Base-by-base conservation (phyloP, 2,329 filamentous ascomycete genomes). In the Helotiales sp. region DNA sequence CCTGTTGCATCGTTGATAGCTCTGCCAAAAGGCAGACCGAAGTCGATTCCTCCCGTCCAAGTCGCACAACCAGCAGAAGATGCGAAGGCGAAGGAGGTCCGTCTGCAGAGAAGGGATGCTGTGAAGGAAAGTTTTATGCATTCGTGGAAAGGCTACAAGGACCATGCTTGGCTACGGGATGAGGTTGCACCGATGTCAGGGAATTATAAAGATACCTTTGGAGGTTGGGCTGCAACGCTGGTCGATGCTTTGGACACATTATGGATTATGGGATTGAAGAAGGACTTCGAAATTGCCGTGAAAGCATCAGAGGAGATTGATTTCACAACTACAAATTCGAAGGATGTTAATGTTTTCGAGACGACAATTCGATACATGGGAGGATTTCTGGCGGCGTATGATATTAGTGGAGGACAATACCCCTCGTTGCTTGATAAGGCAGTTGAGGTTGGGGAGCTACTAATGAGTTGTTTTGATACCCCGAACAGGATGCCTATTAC, bases 321-420 rank as follows among this genome's bases (percentile, higher is more conserved):
- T 73, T 97, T 97, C 67, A 93, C 89, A 1, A 88, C 82, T 7
- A 87, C 69, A 7, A 58, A 67, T 8, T 46, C 61, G 42, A 59
- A 63, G n/a, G 52, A 65, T 31, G 63, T 72, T 1, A 71, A 71
- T 63, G 68, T 96, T 9, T 98, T 97, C 67, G 93, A 98, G 74
- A 96, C 92, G 0, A 90, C 87, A 10, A 97, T 98, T 70, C 85
- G 93, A 47, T 96, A 97, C 68, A 79, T 98, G 13, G 93, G 93
- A 27, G 93, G 93, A 0, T 78, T 98, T 49, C 70, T 98, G 49
- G 87, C 86, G 30, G 93, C 93, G 8, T 97, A 93, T 72, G 93
- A 98, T 74, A 80, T 97, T 54, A 93, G 89, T 53, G 88, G 83
- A 12, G 85, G 82, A 6, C 77, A 80, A 61, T 89, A 96, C 67